Conservation (phyloP, 768 basidiomycete genomes). For the Sarcomyxa edulis region DNA sequence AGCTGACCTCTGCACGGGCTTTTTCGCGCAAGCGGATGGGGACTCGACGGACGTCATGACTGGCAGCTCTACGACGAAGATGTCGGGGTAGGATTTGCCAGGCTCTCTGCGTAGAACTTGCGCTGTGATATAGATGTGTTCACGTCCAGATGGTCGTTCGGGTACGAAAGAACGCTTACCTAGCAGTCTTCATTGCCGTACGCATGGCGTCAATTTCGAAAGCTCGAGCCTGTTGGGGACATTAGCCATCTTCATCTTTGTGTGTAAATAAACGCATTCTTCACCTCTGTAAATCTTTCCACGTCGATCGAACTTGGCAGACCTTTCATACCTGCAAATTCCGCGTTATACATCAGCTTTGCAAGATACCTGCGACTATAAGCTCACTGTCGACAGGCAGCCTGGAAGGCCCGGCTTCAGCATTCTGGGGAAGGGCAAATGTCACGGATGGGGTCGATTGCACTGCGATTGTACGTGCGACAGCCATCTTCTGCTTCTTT, state of each 20-base stretch:
- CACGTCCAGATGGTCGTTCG: not conserved
- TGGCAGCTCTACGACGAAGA: constrained; percentile 87
- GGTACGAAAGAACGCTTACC: constrained; percentile 40
- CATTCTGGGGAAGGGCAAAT: constrained; percentile 15
- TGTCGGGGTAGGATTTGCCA: constrained; percentile 95
- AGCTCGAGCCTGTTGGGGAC: constrained; percentile 57
- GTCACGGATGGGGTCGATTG: constrained; percentile 30
- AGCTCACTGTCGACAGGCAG: constrained; percentile 35
- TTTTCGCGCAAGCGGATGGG: constrained; percentile 79
- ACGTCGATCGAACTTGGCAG: constrained; percentile 78
- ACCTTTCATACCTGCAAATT: constrained; percentile 43
- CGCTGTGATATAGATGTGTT: constrained; percentile 32
- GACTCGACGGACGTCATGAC: constrained; percentile 89
- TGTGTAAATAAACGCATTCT: no score
- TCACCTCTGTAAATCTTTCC: constrained; percentile 82
- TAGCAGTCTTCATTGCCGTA: constrained; percentile 73
- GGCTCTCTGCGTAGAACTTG: constrained; percentile 68
- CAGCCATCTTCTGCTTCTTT: constrained; percentile 64
- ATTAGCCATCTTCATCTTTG: no score
- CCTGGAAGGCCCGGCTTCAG: constrained; percentile 35
- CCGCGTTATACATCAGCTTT: not conserved
- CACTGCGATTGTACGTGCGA: constrained; percentile 64
- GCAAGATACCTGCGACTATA: not conserved
- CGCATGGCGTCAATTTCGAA: constrained; percentile 94
- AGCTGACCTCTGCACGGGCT: constrained; percentile 73